phyloP scores from a whole-genome alignment of 106 monocot species.

The Chionographis japonica region DNA sequence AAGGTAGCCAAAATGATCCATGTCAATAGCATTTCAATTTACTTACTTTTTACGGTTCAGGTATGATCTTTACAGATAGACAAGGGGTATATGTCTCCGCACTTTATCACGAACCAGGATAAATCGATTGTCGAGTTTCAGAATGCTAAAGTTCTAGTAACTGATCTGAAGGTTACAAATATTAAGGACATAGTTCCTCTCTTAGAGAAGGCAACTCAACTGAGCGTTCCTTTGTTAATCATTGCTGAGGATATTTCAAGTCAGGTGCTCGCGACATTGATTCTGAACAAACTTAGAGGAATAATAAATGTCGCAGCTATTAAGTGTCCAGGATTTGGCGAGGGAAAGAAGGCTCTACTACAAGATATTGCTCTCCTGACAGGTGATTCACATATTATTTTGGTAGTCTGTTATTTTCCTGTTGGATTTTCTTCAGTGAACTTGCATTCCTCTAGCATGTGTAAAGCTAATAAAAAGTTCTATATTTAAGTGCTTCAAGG shows the following conservation, averaged over 20 bases:
- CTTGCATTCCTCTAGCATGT: not conserved
- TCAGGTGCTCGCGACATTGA: conserved; percentile 64
- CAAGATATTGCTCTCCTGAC: conserved; percentile 99
- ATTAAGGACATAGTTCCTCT: conserved; percentile 73
- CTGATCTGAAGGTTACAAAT: conserved; percentile 75
- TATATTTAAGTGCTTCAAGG: no score
- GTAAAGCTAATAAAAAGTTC: no score
- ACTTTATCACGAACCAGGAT: conserved; percentile 89
- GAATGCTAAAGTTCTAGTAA: conserved; percentile 87
- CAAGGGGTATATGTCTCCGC: conserved; percentile 87
- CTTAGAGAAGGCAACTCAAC: conserved; percentile 77
- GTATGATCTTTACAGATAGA: conserved; percentile 52
- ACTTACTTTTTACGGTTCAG: not conserved
- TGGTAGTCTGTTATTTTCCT: not conserved
- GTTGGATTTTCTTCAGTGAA: not conserved
- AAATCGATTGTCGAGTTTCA: conserved; percentile 86
- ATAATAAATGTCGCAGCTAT: conserved; percentile 86
- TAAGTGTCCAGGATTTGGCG: conserved; percentile 88
- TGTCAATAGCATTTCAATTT: not conserved
- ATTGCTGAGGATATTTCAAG: conserved; percentile 90
- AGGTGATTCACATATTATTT: conserved; percentile 28
- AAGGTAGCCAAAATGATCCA: conserved; percentile 39
- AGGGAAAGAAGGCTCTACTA: conserved; percentile 83
- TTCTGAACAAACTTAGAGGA: conserved; percentile 84
- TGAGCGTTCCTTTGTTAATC: conserved; percentile 84